These are phyloP conservation scores for Amoebophrya sp. DNA, from an alignment of 169 alveolate genomes.

Conservation along the genomic window DNA sequence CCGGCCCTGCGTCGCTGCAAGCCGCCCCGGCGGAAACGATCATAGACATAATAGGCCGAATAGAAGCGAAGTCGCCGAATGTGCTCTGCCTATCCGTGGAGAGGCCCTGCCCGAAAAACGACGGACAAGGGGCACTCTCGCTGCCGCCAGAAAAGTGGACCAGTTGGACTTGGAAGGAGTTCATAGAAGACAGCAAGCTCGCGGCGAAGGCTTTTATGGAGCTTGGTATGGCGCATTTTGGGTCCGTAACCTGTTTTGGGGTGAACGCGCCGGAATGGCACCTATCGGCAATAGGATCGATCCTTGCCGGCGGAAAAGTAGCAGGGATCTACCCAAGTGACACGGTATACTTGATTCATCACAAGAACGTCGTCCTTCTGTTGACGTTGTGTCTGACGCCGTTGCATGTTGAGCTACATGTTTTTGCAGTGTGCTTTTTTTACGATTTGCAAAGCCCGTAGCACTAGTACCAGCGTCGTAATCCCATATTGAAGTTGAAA, in stretches of 20 bases:
- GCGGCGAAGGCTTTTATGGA: neutral
- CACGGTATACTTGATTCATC: no score
- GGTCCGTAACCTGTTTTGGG: neutral
- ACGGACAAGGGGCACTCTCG: neutral
- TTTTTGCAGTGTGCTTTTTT: no score
- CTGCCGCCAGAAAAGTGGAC: neutral
- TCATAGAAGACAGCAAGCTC: neutral
- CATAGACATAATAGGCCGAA: neutral
- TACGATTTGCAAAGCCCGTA: no score
- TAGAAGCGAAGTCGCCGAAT: neutral
- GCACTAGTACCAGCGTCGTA: no score
- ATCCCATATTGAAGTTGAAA: no score
- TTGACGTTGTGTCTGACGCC: no score
- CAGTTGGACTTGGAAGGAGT: neutral
- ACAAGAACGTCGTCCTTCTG: no score
- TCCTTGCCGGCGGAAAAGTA: neutral
- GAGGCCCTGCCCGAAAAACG: slow-evolving; percentile 10
- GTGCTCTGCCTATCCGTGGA: neutral
- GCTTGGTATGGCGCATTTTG: neutral
- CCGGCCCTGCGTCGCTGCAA: no score
- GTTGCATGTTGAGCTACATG: no score
- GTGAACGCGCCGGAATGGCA: neutral
- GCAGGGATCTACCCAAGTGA: neutral
- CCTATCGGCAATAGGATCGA: neutral
- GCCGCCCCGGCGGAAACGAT: neutral